Conservation (phyloP, 139 green algal species). For the Bryopsis sp. region DNA sequence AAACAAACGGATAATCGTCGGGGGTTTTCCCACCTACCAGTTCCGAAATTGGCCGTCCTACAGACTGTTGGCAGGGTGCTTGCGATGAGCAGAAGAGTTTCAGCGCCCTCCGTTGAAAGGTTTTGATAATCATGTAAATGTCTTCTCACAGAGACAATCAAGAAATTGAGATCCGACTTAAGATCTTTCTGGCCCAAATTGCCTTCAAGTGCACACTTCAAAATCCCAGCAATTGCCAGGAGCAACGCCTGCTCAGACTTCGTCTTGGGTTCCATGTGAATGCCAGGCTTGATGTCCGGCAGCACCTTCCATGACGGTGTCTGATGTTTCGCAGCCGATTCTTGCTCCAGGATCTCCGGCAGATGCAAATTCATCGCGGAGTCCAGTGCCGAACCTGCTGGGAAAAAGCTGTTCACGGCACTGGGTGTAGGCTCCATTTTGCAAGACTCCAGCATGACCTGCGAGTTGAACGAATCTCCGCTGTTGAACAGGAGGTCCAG, state of each 20-base stretch:
- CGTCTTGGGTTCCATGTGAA: not conserved
- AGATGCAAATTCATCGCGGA: not conserved
- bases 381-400: not conserved
- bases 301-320: too few relatives aligned
- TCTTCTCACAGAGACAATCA: not conserved
- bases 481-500: too few relatives aligned
- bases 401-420: not conserved
- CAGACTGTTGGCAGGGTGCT: not conserved
- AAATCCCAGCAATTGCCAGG: not conserved
- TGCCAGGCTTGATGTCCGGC: not conserved
- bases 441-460: too few relatives aligned
- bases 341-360: too few relatives aligned
- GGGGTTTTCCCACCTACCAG: too few relatives aligned
- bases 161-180: not conserved
- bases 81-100: not conserved
- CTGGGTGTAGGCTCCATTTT: not conserved
- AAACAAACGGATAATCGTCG: too few relatives aligned
- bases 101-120: not conserved
- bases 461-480: too few relatives aligned
- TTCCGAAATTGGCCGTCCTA: not conserved
- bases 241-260: conserved; percentile 2
- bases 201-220: not conserved
- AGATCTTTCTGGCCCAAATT: not conserved
- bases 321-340: too few relatives aligned
- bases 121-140: not conserved